Conservation (phyloP, 805 yeast species). For the Spathaspora girioi region DNA sequence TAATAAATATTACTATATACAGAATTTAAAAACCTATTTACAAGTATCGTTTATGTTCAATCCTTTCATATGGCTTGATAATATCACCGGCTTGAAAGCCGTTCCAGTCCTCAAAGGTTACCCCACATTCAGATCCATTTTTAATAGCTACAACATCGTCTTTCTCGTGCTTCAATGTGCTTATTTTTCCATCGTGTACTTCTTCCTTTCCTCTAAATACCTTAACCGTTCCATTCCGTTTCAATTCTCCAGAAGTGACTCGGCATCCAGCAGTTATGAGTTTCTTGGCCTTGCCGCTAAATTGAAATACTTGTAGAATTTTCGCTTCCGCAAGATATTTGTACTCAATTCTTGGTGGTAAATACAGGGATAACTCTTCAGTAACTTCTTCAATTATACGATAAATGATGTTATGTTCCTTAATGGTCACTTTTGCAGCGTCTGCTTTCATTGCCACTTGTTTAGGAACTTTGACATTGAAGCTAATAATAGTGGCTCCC, state of each 20-base stretch:
- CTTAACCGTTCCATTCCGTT: slow-evolving; percentile 54
- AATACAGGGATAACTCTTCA: slow-evolving; percentile 50
- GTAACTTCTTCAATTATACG: slow-evolving; percentile 84
- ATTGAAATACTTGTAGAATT: slow-evolving; percentile 67
- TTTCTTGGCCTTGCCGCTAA: slow-evolving; percentile 55
- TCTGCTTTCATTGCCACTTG: slow-evolving; percentile 59
- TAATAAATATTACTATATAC: neutral
- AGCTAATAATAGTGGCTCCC: slow-evolving; percentile 70
- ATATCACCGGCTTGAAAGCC: slow-evolving; percentile 72
- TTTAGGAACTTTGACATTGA: slow-evolving; percentile 69
- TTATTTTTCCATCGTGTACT: slow-evolving; percentile 55
- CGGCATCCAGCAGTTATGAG: slow-evolving; percentile 84
- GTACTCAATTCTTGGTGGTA: slow-evolving; percentile 65
- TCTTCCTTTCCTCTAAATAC: slow-evolving; percentile 51
- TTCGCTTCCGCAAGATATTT: slow-evolving; percentile 65
- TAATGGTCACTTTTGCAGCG: slow-evolving; percentile 51
- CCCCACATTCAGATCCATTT: slow-evolving; percentile 90
- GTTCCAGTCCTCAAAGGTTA: slow-evolving; percentile 66
- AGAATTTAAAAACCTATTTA: slow-evolving; percentile 11
- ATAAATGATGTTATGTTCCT: slow-evolving; percentile 76
- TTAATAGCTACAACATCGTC: slow-evolving; percentile 73
- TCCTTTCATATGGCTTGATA: slow-evolving; percentile 70
- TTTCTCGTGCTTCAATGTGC: slow-evolving; percentile 76
- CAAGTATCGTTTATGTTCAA: slow-evolving; percentile 37
- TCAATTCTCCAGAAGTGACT: slow-evolving; percentile 65